Evolutionary conservation across 352 stramenopile species (phyloP).

Genomic region (Globisporangium okanoganense): DNA sequence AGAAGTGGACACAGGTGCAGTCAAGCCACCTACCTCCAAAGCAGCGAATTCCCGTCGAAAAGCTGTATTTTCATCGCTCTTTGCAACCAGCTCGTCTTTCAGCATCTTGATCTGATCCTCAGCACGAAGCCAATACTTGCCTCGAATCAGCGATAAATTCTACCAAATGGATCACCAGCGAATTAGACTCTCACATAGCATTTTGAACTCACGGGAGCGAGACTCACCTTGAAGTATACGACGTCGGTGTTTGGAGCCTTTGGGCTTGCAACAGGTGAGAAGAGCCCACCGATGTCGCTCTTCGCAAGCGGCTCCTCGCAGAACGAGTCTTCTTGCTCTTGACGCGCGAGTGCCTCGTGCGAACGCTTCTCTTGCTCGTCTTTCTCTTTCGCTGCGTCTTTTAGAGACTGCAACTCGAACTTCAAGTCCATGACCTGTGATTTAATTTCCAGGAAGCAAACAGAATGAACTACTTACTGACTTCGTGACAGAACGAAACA

Average conservation of each 20-base stretch:
- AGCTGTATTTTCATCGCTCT: background rate
- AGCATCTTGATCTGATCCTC: slow-evolving; percentile 4
- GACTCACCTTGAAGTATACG: slow-evolving; percentile 6
- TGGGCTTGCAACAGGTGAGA: slow-evolving; percentile 2
- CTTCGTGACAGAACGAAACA: background rate
- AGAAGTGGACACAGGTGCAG: background rate
- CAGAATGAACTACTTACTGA: background rate
- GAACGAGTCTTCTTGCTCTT: slow-evolving; percentile 8
- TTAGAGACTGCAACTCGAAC: slow-evolving; percentile 44
- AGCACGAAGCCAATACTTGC: slow-evolving; percentile 12
- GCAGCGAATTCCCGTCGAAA: background rate
- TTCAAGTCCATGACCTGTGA: slow-evolving; percentile 42
- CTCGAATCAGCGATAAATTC: slow-evolving; percentile 8
- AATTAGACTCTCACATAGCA: background rate
- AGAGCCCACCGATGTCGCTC: background rate
- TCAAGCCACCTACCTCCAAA: slow-evolving; percentile 6
- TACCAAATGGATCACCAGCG: background rate
- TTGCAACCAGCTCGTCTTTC: slow-evolving; percentile 7
- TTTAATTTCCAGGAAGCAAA: slow-evolving; percentile 2
- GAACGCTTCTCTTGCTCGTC: slow-evolving; percentile 16
- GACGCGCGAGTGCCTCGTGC: slow-evolving; percentile 6
- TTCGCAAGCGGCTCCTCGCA: background rate
- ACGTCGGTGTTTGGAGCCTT: slow-evolving; percentile 4
- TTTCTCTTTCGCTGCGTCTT: slow-evolving; percentile 27
- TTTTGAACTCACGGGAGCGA: background rate